Evolutionary conservation across 495 filamentous ascomycete species (phyloP), one percentile per base, ranked within the genome.

Genomic region (Hyphodiscus hymeniophilus): DNA sequence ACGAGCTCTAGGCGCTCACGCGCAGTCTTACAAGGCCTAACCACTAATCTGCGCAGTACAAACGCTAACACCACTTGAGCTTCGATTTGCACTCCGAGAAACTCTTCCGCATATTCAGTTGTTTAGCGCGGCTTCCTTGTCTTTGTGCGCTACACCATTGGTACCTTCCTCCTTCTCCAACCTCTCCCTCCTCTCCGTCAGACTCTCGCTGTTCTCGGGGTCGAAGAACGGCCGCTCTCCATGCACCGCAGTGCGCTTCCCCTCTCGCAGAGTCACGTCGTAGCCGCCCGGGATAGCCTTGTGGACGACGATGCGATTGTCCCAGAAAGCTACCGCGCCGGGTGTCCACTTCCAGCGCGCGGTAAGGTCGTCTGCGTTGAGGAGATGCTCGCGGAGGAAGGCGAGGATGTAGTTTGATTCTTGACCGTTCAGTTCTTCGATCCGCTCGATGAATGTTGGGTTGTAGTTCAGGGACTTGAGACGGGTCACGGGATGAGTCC

Each of bases 381-480:
- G 36, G 18, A 40, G 12, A 18, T 40, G 18, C 36, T 40, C 36
- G 1, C 36, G 36, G 13, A 40, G 36, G 36, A 40, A 40, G 18
- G 13, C 18, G 18, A 40, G 36, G 36, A 40, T 40, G 18, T 40
- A 17, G 20, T 40, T 11, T 12, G 12, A 15, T 18, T 40, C 36
- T 8, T 11, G 36, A 17, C 36, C 36, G 12, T 40, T 40, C 10
- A 40, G 36, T 21, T 40, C 36, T 2, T 13, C 36, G 36, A 40
- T 40, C n/a, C 18, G 36, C 13, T 13, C 18, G 12, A 40, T 18
- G 36, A 8, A 2, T 1, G 18, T 2, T 2, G 36, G 36, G 18
- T 40, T 40, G 8, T 40, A 40, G 18, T 40, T 40, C 11, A 40
- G 36, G 8, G 36, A 40, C 20, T 40, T 40, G 36, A 40, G 36